Conservation (phyloP, 2,329 filamentous ascomycete genomes). For the Exophiala dermatitidis region DNA sequence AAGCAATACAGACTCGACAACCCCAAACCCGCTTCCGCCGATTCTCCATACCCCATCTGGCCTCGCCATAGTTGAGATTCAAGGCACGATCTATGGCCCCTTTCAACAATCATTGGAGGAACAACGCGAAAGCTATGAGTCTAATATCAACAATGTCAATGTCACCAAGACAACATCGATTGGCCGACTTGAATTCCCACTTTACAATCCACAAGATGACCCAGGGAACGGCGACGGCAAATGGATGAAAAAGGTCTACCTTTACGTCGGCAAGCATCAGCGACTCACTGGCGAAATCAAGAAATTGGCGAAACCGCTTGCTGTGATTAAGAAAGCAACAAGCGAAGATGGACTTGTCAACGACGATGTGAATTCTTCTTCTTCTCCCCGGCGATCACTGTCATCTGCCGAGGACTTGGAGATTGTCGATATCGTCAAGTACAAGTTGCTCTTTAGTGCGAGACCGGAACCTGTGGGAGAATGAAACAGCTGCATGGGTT, state of each 20-base stretch:
- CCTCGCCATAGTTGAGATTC: conserved; percentile 82
- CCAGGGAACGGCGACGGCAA: conserved; percentile 45
- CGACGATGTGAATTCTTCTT: conserved; percentile 1
- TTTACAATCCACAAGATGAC: conserved; percentile 52
- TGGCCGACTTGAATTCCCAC: conserved; percentile 70
- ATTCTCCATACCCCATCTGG: conserved; percentile 84
- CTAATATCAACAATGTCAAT: too few relatives aligned
- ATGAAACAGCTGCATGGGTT: conserved; percentile 36
- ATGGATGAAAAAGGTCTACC: conserved; percentile 86
- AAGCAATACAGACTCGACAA: conserved; percentile 1
- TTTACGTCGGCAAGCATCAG: conserved; percentile 85
- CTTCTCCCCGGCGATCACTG: conserved; percentile 25
- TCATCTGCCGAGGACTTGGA: conserved; percentile 54
- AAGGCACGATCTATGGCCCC: conserved; percentile 80
- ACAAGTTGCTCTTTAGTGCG: conserved; percentile 76
- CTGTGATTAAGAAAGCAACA: conserved; percentile 59
- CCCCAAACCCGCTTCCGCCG: conserved; percentile 60
- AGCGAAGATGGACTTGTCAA: conserved; percentile 19
- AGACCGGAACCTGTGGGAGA: conserved; percentile 74
- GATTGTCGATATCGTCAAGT: conserved; percentile 78
- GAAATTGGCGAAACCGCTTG: conserved; percentile 71
- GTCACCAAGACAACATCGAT: conserved; percentile 47
- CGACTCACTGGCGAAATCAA: conserved; percentile 83
- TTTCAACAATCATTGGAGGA: conserved; percentile 28
- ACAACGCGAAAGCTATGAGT: neutral